Conservation (phyloP, 768 basidiomycete species). For the Lactifluus pinguis region DNA sequence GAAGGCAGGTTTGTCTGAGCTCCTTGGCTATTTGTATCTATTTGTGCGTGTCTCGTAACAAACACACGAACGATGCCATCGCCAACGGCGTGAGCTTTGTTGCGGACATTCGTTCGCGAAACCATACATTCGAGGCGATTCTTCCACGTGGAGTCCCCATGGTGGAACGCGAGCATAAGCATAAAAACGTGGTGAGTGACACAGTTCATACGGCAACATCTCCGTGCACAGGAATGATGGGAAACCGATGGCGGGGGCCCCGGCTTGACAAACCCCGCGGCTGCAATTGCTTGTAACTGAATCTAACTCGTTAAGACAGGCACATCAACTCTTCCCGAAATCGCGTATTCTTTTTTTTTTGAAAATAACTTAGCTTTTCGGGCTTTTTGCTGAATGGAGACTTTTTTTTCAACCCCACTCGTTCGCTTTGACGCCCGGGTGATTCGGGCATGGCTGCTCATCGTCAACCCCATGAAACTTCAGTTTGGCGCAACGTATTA, state of each 20-base stretch:
- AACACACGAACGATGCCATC: not conserved
- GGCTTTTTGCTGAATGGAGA: not conserved
- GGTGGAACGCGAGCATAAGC: not conserved
- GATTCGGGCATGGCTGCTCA: not conserved
- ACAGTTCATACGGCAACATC: not conserved
- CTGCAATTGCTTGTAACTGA: not conserved
- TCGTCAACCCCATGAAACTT: not conserved
- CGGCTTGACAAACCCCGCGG: not conserved
- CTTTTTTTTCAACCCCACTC: too few species aligned
- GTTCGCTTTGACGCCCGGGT: not conserved
- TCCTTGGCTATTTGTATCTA: not conserved
- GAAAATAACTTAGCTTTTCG: not conserved
- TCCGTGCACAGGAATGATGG: not conserved
- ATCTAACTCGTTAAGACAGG: not conserved
- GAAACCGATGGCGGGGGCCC: not conserved
- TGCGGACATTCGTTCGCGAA: not conserved
- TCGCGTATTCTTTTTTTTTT: not conserved
- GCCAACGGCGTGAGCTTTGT: not conserved
- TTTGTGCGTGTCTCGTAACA: not conserved
- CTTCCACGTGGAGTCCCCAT: not conserved
- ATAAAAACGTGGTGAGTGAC: not conserved
- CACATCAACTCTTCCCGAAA: not conserved
- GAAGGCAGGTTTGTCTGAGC: too few species aligned
- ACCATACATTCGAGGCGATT: not conserved
- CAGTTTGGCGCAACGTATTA: not conserved